Evolutionary conservation across 1,284 basidiomycete genomes (phyloP).

Genomic region (Rugosomyces carneus): DNA sequence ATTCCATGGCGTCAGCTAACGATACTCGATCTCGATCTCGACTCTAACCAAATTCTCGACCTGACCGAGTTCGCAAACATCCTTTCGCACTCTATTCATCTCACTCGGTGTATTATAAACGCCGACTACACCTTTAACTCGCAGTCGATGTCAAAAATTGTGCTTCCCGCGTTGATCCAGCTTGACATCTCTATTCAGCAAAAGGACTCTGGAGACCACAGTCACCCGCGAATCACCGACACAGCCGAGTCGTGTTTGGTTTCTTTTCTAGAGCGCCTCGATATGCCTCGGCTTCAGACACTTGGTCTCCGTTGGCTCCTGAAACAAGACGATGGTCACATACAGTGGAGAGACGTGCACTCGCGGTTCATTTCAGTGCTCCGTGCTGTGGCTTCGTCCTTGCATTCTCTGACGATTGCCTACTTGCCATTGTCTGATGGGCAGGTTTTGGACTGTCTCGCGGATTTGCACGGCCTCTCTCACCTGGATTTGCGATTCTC

Average conservation of each 20-base stretch:
- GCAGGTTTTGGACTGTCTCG: slow-evolving; percentile 26
- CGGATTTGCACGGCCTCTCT: slow-evolving; percentile 21
- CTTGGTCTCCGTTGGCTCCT: slow-evolving; percentile 30
- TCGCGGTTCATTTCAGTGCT: slow-evolving; percentile 26
- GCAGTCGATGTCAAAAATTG: not conserved
- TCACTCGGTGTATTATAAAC: slow-evolving; percentile 27
- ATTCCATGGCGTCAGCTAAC: slow-evolving; percentile 34
- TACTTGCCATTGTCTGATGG: slow-evolving; percentile 33
- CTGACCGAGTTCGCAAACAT: slow-evolving; percentile 29
- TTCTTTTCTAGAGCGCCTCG: slow-evolving; percentile 24
- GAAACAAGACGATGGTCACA: slow-evolving; percentile 6
- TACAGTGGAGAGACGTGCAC: slow-evolving; percentile 22
- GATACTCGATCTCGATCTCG: slow-evolving; percentile 29
- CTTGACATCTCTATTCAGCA: slow-evolving; percentile 25
- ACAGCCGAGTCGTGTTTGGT: slow-evolving; percentile 19
- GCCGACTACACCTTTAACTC: slow-evolving; percentile 23
- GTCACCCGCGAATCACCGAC: not conserved
- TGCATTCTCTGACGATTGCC: slow-evolving; percentile 26
- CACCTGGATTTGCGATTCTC: slow-evolving; percentile 29
- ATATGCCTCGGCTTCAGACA: slow-evolving; percentile 21
- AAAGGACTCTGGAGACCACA: slow-evolving; percentile 11
- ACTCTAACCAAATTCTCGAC: slow-evolving; percentile 24
- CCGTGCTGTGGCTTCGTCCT: slow-evolving; percentile 18
- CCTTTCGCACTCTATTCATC: slow-evolving; percentile 24
- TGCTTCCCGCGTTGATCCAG: slow-evolving; percentile 15